A percentile compares a stretch with the other conserved stretches of the same genome.
phyloP scores from a whole-genome alignment of 805 yeast genomes.

The Saccharomycopsis olivae region DNA sequence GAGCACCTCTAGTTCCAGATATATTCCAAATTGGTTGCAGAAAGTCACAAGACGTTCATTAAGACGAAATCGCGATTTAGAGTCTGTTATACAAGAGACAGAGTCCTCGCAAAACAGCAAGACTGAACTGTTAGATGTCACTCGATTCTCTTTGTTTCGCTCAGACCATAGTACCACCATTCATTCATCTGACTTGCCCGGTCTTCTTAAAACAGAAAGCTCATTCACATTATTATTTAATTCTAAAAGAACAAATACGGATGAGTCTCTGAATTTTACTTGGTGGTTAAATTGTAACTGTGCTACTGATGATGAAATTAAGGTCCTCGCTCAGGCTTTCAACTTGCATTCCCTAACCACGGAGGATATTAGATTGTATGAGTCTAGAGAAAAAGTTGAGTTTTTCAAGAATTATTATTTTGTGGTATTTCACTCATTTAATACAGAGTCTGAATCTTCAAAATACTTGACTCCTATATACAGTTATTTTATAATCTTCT shows the following conservation, averaged over 20 bases:
- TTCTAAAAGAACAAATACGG: too few species aligned
- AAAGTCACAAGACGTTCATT: too few species aligned
- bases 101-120: too few species aligned
- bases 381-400: constrained; percentile 94
- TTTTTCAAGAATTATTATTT: constrained; percentile 82
- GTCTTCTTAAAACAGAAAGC: too few species aligned
- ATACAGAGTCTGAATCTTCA: constrained; percentile 68
- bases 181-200: constrained; percentile 80
- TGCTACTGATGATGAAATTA: constrained; percentile 93
- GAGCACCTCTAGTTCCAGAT: too few species aligned
- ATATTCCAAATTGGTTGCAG: too few species aligned
- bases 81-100: too few species aligned
- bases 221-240: constrained; percentile 68
- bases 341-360: constrained; percentile 97
- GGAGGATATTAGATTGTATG: constrained; percentile 94
- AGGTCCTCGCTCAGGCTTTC: constrained; percentile 80
- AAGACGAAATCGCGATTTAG: too few species aligned
- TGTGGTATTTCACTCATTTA: constrained; percentile 94
- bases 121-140: too few species aligned
- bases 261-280: too few species aligned
- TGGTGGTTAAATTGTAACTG: constrained; percentile 94
- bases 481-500: constrained; percentile 49
- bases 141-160: constrained; percentile 77
- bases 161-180: constrained; percentile 77
- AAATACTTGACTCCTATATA: constrained; percentile 65